Evolutionary conservation across 345 rosid species (phyloP), one percentile per base, ranked within the genome.

Genomic region (Geranium rotundifolium): DNA sequence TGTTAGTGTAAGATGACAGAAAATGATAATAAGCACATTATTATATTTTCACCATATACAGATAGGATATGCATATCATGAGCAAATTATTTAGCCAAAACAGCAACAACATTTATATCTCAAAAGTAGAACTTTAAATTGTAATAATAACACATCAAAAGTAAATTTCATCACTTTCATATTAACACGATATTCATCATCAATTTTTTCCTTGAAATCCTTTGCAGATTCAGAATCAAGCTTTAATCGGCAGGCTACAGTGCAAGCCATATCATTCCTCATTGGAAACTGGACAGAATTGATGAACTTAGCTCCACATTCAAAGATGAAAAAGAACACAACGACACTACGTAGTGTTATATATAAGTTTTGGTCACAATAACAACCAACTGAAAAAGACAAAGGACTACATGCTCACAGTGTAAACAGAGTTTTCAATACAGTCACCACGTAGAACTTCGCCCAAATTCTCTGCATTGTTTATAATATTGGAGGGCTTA

Each of bases 401-500:
- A 67, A 18, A 0, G 30, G 58, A 59, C 27, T 34, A 60, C 17
- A 27, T 13, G 39, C 77, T 72, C 56, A 76, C 80, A 41, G 5
- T 56, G 29, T 72, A 76, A 2, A 68, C 37, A 17, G 80, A 76
- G 58, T 76, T 76, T 73, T 76, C 80, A 23, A 76, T 76, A 62
- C 80, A 77, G 54, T 76, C 80, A 52, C 80, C 80, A 30, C 80
- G 72, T 69, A 76, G 80, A 69, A 76, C 80, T 69, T 76, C 80
- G 18, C 80, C 80, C 63, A 60, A 60, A 76, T 90, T 90, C 61
- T 90, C 97, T 1, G 91, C 97, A 67, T 27, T 90, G 80, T 85
- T 92, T 71, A 76, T 7, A 73, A 89, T 87, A 81, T 81, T 84
- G 1, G 56, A 0, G 1, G 97, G 95, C 82, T 81, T 82, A 71